Base-by-base conservation (phyloP, 805 yeast genomes). In the Pichia nakasei region DNA sequence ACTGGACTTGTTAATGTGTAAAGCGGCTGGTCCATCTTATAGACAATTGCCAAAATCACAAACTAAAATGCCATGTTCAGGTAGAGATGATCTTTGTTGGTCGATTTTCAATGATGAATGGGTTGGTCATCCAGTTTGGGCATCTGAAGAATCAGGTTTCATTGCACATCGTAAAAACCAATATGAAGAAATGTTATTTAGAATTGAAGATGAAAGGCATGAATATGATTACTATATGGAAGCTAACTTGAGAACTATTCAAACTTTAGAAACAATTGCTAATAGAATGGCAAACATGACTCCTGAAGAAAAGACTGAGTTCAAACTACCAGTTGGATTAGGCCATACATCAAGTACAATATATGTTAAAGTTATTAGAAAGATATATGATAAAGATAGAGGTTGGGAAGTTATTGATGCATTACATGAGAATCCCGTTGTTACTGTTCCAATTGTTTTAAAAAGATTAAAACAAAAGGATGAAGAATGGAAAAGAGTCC, bases 91-190 rank as follows among this genome's bases (percentile, higher is more conserved):
- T 55, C 85, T 93, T 89, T 93, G 98, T 61, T 91, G 97, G 97
- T 97, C 91, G 58, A 96, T 93, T 15, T 73, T 93, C 54, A 93
- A 93, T 63, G 98, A 93, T 62, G 97, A 91, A 64, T 93, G 97
- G 97, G 97, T 93, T 31, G 96, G 97, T 7, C 97, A 93, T 64
- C 99, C 99, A 20, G 94, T 96, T n/a, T 93, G 99, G 99, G 98
- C 97, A 4, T 91, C 97, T 0, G 99, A 93, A 63, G 99, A 93
- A 63, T 85, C 96, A 12, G 99, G 98, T 0, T 93, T 91, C 56
- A 89, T 93, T 60, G 96, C 98, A n/a, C 99, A 93, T 63, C 78
- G 97, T 52, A 93, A 93, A 65, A 93, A 93, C 60, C 98, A 93
- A 66, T 93, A 91, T 61, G 99, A 93, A 64, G 99, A 93, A 62